phyloP scores from a whole-genome alignment of 495 filamentous ascomycete species.

The Amniculicola lignicola region DNA sequence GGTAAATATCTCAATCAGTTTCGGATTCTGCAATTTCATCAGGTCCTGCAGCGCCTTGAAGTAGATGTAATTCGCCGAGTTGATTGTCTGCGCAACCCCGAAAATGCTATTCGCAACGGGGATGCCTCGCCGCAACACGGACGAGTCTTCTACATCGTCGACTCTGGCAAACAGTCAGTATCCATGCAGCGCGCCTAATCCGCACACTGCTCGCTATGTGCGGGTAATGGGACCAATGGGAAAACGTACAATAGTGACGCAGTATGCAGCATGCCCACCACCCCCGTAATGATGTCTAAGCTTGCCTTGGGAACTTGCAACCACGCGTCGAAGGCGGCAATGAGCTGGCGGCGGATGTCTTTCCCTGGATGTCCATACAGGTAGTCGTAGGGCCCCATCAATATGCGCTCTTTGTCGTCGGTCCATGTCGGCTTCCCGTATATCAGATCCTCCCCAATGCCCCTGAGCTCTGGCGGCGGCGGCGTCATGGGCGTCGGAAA shows the following conservation, averaged over 20 bases:
- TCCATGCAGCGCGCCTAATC: background rate
- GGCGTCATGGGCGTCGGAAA: slow-evolving; percentile 24
- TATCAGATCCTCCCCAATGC: slow-evolving; percentile 34
- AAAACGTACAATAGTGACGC: slow-evolving; percentile 68
- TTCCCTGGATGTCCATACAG: slow-evolving; percentile 83
- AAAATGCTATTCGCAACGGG: slow-evolving; percentile 95
- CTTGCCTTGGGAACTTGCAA: slow-evolving; percentile 75
- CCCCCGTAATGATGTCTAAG: slow-evolving; percentile 77
- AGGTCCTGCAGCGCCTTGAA: slow-evolving; percentile 77
- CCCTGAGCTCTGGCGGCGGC: slow-evolving; percentile 25
- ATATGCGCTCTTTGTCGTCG: slow-evolving; percentile 54
- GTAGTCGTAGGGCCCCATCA: slow-evolving; percentile 86
- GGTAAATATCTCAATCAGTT: slow-evolving; percentile 71
- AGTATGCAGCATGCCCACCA: slow-evolving; percentile 91
- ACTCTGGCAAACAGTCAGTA: slow-evolving; percentile 50
- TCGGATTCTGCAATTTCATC: slow-evolving; percentile 67
- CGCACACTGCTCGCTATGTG: no score
- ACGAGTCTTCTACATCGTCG: slow-evolving; percentile 73
- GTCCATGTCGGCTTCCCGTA: slow-evolving; percentile 35
- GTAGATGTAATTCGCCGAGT: slow-evolving; percentile 95
- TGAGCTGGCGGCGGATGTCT: slow-evolving; percentile 79
- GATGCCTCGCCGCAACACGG: slow-evolving; percentile 76
- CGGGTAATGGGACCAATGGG: no score
- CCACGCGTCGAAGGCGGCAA: slow-evolving; percentile 88
- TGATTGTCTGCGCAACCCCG: slow-evolving; percentile 93